Conservation (phyloP, 768 basidiomycete genomes). For the Mycena metata region DNA sequence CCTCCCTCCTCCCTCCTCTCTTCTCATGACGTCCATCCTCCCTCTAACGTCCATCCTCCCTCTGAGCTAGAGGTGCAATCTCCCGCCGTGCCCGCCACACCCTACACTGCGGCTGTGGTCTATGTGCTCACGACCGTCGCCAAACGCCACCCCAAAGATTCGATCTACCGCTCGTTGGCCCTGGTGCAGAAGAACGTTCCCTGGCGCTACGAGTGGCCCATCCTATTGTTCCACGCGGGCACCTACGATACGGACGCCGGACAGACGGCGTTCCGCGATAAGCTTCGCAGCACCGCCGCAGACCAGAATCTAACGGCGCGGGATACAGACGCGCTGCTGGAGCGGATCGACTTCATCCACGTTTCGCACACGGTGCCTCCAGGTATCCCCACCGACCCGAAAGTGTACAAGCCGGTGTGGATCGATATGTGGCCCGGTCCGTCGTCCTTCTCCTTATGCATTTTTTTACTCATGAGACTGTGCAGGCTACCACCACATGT, state of each 20-base stretch:
- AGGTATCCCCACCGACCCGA: constrained; percentile 12
- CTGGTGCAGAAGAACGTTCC: constrained; percentile 12
- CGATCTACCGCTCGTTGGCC: constrained; percentile 2
- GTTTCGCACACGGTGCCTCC: constrained; percentile 11
- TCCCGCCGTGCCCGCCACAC: neutral
- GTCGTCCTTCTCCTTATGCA: neutral
- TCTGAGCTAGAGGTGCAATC: too few species aligned
- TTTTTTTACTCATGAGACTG: neutral
- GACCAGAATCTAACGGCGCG: neutral
- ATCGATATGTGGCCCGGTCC: constrained; percentile 23
- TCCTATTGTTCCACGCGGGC: constrained; percentile 18
- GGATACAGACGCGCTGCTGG: neutral
- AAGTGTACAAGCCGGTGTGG: constrained; percentile 10
- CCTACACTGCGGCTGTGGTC: constrained; percentile 17
- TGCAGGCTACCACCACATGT: constrained; percentile 42
- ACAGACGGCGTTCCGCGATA: neutral
- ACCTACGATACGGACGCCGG: constrained; percentile 13
- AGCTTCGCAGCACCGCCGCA: neutral
- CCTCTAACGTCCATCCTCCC: too few species aligned
- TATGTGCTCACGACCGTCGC: constrained; percentile 8
- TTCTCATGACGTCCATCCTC: too few species aligned
- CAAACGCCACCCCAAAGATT: neutral
- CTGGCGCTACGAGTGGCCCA: constrained; percentile 20
- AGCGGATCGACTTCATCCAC: constrained; percentile 13
- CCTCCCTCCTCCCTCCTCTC: too few species aligned